Evolutionary conservation across 768 basidiomycete genomes (phyloP).

Genomic region (Hygrophorus pudorinus): DNA sequence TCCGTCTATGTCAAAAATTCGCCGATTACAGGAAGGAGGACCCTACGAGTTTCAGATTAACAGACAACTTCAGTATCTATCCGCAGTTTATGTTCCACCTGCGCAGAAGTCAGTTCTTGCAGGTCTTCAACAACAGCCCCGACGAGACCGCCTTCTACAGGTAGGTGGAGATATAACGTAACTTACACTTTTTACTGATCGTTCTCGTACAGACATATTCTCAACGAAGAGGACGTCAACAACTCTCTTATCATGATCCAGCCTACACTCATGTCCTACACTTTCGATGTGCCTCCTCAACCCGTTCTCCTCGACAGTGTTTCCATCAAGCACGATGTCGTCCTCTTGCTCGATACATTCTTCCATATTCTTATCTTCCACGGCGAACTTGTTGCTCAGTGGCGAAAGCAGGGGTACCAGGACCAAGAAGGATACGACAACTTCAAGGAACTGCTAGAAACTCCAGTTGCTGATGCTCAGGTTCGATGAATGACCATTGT

Average conservation of each 20-base stretch:
- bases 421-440: slow-evolving; percentile 99
- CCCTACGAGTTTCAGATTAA: slow-evolving; percentile 83
- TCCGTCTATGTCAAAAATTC: slow-evolving; percentile 97
- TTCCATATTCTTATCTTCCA: slow-evolving; percentile 99
- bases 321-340: slow-evolving; percentile 94
- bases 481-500: slow-evolving; percentile 24
- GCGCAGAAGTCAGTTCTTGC: slow-evolving; percentile 93
- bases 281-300: slow-evolving; percentile 82
- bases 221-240: slow-evolving; percentile 98
- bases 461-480: slow-evolving; percentile 84
- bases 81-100: slow-evolving; percentile 99
- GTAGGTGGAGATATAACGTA: slow-evolving; percentile 29
- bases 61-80: slow-evolving; percentile 97
- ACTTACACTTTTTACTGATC: slow-evolving; percentile 1
- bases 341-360: slow-evolving; percentile 96
- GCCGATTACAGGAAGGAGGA: slow-evolving; percentile 99
- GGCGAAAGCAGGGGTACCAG: slow-evolving; percentile 97
- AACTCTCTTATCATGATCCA: slow-evolving; percentile 99
- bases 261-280: slow-evolving; percentile 98
- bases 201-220: slow-evolving; percentile 55
- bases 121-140: slow-evolving; percentile 99
- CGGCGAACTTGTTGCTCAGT: slow-evolving; percentile 92
- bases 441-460: slow-evolving; percentile 86
- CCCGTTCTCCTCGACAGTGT: slow-evolving; percentile 96
- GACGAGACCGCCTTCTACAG: slow-evolving; percentile 99